phyloP scores from a whole-genome alignment of 2,329 filamentous ascomycete species.

The Grosmannia penicillata region DNA sequence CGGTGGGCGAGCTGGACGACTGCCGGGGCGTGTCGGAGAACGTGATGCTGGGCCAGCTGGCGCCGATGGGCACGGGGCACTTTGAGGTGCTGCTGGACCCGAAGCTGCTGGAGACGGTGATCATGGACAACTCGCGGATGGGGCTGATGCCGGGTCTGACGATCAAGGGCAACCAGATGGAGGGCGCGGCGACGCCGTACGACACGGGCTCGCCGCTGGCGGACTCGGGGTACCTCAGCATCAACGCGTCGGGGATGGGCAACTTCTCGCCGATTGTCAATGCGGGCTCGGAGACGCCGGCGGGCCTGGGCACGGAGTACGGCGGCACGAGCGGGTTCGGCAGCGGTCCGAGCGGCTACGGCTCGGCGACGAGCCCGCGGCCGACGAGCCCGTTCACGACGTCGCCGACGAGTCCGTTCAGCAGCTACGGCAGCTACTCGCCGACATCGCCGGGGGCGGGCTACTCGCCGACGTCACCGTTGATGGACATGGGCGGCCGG shows the following conservation, averaged over 20 bases:
- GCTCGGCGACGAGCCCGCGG: conserved; percentile 50
- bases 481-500: conserved; percentile 37
- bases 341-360: conserved; percentile 29
- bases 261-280: conserved; percentile 68
- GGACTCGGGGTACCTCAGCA: conserved; percentile 47
- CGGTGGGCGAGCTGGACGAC: conserved; percentile 89
- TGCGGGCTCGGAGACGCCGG: conserved; percentile 55
- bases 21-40: conserved; percentile 98
- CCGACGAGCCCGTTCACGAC: conserved; percentile 65
- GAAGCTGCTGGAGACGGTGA: conserved; percentile 88
- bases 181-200: conserved; percentile 87
- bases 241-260: conserved; percentile 46
- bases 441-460: conserved; percentile 61
- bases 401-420: conserved; percentile 52
- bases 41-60: conserved; percentile 93
- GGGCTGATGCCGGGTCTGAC: conserved; percentile 69
- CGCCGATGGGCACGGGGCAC: conserved; percentile 91
- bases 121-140: conserved; percentile 79
- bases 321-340: conserved; percentile 33
- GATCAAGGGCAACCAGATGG: conserved; percentile 57
- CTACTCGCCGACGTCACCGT: conserved; percentile 65
- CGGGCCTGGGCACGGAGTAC: conserved; percentile 50
- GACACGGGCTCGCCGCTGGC: conserved; percentile 71
- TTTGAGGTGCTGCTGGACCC: conserved; percentile 90
- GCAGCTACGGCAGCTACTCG: conserved; percentile 48